Evolutionary conservation across 164 flowering plant species (phyloP).

Genomic region (Kalanchoe fedtschenkoi): DNA sequence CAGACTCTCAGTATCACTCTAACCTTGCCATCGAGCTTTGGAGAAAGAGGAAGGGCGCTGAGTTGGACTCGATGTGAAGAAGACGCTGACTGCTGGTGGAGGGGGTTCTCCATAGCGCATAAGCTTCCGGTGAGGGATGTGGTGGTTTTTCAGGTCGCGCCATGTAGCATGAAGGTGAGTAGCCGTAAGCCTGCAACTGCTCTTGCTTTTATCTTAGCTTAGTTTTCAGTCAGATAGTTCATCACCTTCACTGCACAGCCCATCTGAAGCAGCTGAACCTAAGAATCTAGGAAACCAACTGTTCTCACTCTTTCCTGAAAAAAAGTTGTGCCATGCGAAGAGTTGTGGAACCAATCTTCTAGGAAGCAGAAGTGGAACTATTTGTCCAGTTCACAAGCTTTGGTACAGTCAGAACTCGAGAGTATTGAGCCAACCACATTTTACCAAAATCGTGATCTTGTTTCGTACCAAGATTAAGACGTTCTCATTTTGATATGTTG

Average conservation of each 20-base stretch:
- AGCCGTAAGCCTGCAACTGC: not conserved
- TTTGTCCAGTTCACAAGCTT: too few species aligned
- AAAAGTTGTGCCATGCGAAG: too few species aligned
- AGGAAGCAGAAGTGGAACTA: too few species aligned
- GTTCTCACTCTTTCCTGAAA: not conserved
- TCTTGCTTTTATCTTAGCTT: not conserved
- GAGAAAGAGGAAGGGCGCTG: slow-evolving; percentile 20
- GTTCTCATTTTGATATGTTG: too few species aligned
- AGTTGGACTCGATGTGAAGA: slow-evolving; percentile 16
- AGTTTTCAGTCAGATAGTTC: not conserved
- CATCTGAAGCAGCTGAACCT: slow-evolving; percentile 11
- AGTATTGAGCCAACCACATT: too few species aligned
- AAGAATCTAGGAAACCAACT: slow-evolving; percentile 15
- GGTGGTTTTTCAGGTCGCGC: slow-evolving; percentile 24
- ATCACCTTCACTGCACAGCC: slow-evolving; percentile 8
- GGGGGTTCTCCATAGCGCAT: slow-evolving; percentile 26
- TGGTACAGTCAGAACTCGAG: too few species aligned
- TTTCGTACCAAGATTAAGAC: too few species aligned
- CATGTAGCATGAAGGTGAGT: slow-evolving; percentile 29
- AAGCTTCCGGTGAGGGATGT: slow-evolving; percentile 28
- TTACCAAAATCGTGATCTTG: too few species aligned
- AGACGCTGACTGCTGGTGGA: slow-evolving; percentile 48
- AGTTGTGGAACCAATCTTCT: too few species aligned
- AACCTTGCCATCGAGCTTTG: slow-evolving; percentile 5
- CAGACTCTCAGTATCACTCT: not conserved